Evolutionary conservation across 1,284 basidiomycete genomes (phyloP).

Genomic region (Vanrija sp.): DNA sequence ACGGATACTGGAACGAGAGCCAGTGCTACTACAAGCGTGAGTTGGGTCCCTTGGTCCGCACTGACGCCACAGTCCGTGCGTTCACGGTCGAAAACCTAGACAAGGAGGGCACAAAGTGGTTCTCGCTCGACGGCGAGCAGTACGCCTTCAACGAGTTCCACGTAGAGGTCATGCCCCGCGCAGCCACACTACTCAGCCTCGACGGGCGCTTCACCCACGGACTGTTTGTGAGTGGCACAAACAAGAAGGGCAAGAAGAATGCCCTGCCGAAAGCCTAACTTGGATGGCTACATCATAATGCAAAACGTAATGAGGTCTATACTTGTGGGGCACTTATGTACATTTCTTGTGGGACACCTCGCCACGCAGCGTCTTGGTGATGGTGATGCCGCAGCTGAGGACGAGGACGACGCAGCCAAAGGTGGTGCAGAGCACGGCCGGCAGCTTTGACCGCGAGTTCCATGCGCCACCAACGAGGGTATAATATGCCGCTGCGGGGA

Average conservation of each 20-base stretch:
- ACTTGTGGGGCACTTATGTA: constrained; percentile 3
- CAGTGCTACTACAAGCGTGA: constrained; percentile 73
- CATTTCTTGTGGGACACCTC: constrained; percentile 54
- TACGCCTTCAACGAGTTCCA: constrained; percentile 76
- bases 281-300: not conserved
- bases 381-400: constrained; percentile 67
- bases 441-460: constrained; percentile 65
- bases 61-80: constrained; percentile 48
- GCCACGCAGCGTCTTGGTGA: constrained; percentile 68
- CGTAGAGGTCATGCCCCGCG: constrained; percentile 70
- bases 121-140: constrained; percentile 69
- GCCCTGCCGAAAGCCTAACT: not conserved
- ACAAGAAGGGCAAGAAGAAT: constrained; percentile 18
- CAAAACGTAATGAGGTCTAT: not conserved
- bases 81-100: constrained; percentile 67
- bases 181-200: constrained; percentile 68
- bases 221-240: constrained; percentile 31
- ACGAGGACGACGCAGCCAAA: constrained; percentile 79
- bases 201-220: constrained; percentile 56
- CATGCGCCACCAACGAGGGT: constrained; percentile 63
- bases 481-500: constrained; percentile 81
- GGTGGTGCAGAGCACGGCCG: constrained; percentile 64
- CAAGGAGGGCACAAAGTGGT: constrained; percentile 55
- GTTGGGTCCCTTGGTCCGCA: not conserved
- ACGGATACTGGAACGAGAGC: constrained; percentile 62